Conservation (phyloP, 768 basidiomycete species). For the Boletus rufocinnamomeus region DNA sequence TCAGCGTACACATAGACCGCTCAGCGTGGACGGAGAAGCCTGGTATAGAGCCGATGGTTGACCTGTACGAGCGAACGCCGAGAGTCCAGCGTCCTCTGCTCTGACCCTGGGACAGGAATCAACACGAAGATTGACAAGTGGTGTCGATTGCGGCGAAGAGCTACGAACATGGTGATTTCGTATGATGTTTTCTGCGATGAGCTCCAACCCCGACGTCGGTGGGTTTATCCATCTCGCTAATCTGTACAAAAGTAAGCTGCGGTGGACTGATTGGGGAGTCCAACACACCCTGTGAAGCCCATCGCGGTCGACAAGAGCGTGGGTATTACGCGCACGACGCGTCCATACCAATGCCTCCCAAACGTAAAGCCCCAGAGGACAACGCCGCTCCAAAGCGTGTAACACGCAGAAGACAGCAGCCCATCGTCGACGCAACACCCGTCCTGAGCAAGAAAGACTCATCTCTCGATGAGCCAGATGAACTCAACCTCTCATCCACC, state of each 20-base stretch:
- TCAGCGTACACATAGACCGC: constrained; percentile 72
- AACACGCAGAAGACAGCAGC: constrained; percentile 27
- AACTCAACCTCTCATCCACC: constrained; percentile 29
- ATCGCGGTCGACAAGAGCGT: constrained; percentile 29
- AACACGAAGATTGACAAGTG: constrained; percentile 16
- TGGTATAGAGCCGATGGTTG: constrained; percentile 59
- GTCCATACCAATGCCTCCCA: constrained; percentile 34
- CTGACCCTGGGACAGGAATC: constrained; percentile 48
- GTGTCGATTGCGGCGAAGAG: constrained; percentile 15
- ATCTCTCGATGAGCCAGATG: constrained; percentile 26
- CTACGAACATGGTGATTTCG: constrained; percentile 65
- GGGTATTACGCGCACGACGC: constrained; percentile 29
- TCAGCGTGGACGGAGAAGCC: constrained; percentile 55
- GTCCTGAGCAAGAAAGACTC: background rate
- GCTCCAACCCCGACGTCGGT: constrained; percentile 68
- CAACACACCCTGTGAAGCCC: constrained; percentile 63
- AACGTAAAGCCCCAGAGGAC: constrained; percentile 43
- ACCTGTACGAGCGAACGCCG: constrained; percentile 72
- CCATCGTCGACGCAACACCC: constrained; percentile 6
- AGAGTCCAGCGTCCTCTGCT: constrained; percentile 68
- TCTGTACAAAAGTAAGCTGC: constrained; percentile 37
- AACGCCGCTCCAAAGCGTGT: constrained; percentile 36
- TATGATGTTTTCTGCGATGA: constrained; percentile 67
- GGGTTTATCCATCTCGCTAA: constrained; percentile 83
- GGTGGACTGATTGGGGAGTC: background rate